Evolutionary conservation across 352 stramenopile species (phyloP).

Genomic region (Pythium monospermum): DNA sequence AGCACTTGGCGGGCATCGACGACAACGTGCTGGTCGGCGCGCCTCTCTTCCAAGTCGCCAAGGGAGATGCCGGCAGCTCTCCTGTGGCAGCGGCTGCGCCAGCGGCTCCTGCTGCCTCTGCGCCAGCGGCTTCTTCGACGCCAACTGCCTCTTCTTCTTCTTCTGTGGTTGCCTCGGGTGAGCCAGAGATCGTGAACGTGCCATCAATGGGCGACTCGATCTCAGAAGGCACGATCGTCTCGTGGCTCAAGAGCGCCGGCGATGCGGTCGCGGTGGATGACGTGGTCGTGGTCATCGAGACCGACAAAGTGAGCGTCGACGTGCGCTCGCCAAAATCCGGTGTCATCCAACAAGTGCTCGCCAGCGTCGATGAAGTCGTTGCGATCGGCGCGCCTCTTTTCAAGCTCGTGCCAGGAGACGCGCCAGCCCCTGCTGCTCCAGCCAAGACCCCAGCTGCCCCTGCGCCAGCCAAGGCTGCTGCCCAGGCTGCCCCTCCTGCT

Average conservation of each 20-base stretch:
- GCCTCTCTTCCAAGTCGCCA: conserved; percentile 91
- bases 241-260: conserved; percentile 90
- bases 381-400: conserved; percentile 92
- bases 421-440: conserved; percentile 22
- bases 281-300: conserved; percentile 96
- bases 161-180: conserved; percentile 16
- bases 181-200: conserved; percentile 57
- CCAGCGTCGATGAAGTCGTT: conserved; percentile 93
- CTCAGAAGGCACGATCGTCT: conserved; percentile 94
- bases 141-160: conserved; percentile 10
- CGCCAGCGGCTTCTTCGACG: conserved; percentile 19
- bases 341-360: conserved; percentile 88
- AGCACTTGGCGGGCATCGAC: conserved; percentile 90
- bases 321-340: conserved; percentile 86
- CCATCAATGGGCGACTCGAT: conserved; percentile 93
- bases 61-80: conserved; percentile 45
- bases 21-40: conserved; percentile 94
- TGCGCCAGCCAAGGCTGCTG: conserved; percentile 18
- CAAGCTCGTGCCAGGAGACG: conserved; percentile 78
- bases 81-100: conserved; percentile 22
- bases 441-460: conserved; percentile 20
- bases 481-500: conserved; percentile 13
- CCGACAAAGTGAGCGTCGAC: conserved; percentile 93
- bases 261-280: conserved; percentile 93
- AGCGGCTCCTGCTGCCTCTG: conserved; percentile 6